Percentiles rank a stretch among this genome's conserved stretches.
These are phyloP conservation scores for Phytophthora europaea DNA, from an alignment of 352 stramenopile genomes.

Conservation along the genomic window DNA sequence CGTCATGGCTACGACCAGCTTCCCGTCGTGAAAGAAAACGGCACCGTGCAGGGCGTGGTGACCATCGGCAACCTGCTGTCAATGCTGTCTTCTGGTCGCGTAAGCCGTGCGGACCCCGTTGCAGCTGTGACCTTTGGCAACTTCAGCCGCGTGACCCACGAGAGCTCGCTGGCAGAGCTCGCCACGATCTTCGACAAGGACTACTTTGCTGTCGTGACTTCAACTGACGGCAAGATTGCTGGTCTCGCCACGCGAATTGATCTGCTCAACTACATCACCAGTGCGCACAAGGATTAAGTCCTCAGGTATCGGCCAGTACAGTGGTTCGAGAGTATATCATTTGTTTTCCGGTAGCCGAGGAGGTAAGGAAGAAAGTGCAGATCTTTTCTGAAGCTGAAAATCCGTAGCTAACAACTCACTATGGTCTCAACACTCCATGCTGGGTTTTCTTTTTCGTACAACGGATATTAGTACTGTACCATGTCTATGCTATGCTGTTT, in stretches of 20 bases:
- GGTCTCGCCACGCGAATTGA: constrained; percentile 97
- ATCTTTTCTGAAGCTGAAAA: constrained; percentile 3
- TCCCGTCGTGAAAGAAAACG: constrained; percentile 76
- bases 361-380: neutral
- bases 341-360: neutral
- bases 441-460: constrained; percentile 1
- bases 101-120: constrained; percentile 86
- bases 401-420: constrained; percentile 2
- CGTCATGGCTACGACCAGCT: constrained; percentile 90
- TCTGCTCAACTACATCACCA: constrained; percentile 96
- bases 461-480: constrained; percentile 4
- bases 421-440: constrained; percentile 4
- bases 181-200: constrained; percentile 97
- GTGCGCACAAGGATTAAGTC: constrained; percentile 32
- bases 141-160: constrained; percentile 93
- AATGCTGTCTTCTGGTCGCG: constrained; percentile 88
- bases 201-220: constrained; percentile 94
- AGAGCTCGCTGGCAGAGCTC: constrained; percentile 90
- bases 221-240: constrained; percentile 80
- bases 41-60: constrained; percentile 92
- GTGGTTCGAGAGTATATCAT: constrained; percentile 8
- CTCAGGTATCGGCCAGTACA: neutral
- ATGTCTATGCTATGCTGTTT: neutral
- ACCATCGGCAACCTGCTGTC: constrained; percentile 96
- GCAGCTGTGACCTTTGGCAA: constrained; percentile 94